Conservation (phyloP, 2,329 filamentous ascomycete genomes). For the Fusarium citri region DNA sequence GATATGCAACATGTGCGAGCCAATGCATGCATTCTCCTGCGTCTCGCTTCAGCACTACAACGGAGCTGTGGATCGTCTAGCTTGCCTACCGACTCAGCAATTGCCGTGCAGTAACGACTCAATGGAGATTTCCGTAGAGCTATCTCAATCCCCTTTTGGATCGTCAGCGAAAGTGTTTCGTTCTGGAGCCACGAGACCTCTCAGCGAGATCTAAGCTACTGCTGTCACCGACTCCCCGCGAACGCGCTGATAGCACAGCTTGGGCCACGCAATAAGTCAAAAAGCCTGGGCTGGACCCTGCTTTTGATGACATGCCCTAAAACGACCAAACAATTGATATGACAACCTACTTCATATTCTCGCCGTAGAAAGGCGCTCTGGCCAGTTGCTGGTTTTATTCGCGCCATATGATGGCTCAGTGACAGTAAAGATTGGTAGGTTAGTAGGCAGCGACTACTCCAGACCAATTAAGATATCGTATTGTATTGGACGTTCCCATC, state of each 20-base stretch:
- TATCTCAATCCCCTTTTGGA: conserved; percentile 19
- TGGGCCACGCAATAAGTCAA: conserved; percentile 24
- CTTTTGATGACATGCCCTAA: conserved; percentile 14
- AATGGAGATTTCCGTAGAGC: conserved; percentile 27
- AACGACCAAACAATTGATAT: conserved; percentile 8
- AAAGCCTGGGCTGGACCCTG: conserved; percentile 18
- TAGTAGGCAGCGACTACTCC: not conserved
- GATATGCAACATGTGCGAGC: conserved; percentile 36
- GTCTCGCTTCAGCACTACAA: conserved; percentile 44
- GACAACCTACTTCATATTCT: conserved; percentile 6
- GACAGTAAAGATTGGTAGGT: conserved; percentile 4
- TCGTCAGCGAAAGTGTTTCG: conserved; percentile 2
- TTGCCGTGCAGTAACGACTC: conserved; percentile 5
- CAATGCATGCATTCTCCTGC: conserved; percentile 44
- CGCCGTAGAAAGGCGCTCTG: conserved; percentile 1
- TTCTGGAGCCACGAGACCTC: conserved; percentile 26
- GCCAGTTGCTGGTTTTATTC: conserved; percentile 12
- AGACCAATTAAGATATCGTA: not conserved
- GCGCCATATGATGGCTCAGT: conserved; percentile 1
- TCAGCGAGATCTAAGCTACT: conserved; percentile 31
- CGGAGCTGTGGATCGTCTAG: conserved; percentile 21
- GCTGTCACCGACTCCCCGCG: conserved; percentile 30
- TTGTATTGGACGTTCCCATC: conserved; percentile 1
- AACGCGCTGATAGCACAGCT: conserved; percentile 17
- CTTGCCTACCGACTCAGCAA: conserved; percentile 9